These are phyloP conservation scores for Aspergillus sp. DNA, from an alignment of 2,329 filamentous ascomycete species.

Conservation along the genomic window DNA sequence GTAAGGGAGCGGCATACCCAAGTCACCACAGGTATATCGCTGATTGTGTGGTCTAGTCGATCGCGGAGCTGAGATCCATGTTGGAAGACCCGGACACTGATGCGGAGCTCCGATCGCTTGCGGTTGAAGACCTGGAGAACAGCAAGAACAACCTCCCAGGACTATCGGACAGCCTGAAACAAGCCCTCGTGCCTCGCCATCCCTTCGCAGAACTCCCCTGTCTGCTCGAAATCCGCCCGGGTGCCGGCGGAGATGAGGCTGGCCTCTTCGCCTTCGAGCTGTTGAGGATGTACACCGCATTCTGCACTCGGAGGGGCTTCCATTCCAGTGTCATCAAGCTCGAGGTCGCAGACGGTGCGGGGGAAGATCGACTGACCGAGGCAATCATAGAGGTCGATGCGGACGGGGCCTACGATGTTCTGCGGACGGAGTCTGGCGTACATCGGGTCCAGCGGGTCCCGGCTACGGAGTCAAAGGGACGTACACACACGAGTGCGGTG, in stretches of 20 bases:
- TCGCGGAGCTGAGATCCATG: conserved; percentile 71
- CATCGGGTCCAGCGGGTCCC: conserved; percentile 94
- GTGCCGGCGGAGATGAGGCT: conserved; percentile 87
- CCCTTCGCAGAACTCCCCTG: conserved; percentile 89
- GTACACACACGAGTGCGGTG: conserved; percentile 90
- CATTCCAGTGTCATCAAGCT: conserved; percentile 72
- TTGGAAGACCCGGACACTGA: conserved; percentile 67
- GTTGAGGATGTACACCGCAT: conserved; percentile 83
- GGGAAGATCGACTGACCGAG: conserved; percentile 74
- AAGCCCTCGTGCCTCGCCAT: conserved; percentile 78
- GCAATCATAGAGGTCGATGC: conserved; percentile 81
- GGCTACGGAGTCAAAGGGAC: conserved; percentile 83
- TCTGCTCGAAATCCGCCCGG: conserved; percentile 86
- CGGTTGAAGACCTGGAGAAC: conserved; percentile 66
- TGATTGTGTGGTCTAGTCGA: conserved; percentile 39
- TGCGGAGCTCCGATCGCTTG: conserved; percentile 58
- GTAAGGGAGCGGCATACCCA: conserved; percentile 27
- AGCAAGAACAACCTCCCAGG: conserved; percentile 62
- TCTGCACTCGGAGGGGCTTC: conserved; percentile 69
- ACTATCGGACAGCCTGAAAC: conserved; percentile 68
- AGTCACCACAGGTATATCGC: not conserved
- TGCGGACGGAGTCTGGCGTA: conserved; percentile 88
- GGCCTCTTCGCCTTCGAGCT: conserved; percentile 85
- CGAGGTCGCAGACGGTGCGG: conserved; percentile 67
- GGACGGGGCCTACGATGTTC: conserved; percentile 73